Conservation (phyloP, 2,329 filamentous ascomycete species). For the Pseudogymnoascus sp. region DNA sequence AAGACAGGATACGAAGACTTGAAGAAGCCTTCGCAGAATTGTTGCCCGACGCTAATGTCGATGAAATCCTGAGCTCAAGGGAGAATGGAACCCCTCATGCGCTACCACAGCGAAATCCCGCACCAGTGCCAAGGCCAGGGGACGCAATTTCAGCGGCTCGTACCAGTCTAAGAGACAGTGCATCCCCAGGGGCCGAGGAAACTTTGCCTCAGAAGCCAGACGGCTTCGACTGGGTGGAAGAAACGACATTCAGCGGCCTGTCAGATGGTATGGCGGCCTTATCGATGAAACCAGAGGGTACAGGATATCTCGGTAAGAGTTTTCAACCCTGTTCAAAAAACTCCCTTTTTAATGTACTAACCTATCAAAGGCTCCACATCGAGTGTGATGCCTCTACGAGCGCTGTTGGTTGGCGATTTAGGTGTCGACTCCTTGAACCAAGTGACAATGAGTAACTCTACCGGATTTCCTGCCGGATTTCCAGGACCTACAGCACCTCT, state of each 20-base stretch:
- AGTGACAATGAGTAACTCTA: background rate
- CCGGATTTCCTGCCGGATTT: background rate
- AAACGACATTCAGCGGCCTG: constrained; percentile 11
- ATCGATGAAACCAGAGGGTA: constrained; percentile 30
- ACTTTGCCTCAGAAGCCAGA: constrained; percentile 17
- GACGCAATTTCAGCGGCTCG: background rate
- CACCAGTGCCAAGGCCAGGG: background rate
- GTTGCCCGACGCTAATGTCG: constrained; percentile 17
- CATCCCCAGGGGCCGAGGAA: constrained; percentile 12
- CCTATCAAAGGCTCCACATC: background rate
- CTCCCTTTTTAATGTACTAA: background rate
- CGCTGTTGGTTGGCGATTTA: background rate
- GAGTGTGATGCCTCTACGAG: background rate
- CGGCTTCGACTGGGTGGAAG: constrained; percentile 19
- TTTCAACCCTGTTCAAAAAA: background rate
- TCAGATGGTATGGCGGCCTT: constrained; percentile 32
- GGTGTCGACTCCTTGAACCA: background rate
- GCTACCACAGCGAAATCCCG: background rate
- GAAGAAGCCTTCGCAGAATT: constrained; percentile 14
- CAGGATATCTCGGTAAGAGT: constrained; percentile 27
- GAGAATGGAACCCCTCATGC: background rate
- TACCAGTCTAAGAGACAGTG: background rate
- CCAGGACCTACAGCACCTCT: background rate
- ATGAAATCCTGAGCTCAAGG: constrained; percentile 10
- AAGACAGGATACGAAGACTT: constrained; percentile 15